These are phyloP conservation scores for Torulaspora delbrueckii DNA, from an alignment of 805 yeast species.

Conservation along the genomic window DNA sequence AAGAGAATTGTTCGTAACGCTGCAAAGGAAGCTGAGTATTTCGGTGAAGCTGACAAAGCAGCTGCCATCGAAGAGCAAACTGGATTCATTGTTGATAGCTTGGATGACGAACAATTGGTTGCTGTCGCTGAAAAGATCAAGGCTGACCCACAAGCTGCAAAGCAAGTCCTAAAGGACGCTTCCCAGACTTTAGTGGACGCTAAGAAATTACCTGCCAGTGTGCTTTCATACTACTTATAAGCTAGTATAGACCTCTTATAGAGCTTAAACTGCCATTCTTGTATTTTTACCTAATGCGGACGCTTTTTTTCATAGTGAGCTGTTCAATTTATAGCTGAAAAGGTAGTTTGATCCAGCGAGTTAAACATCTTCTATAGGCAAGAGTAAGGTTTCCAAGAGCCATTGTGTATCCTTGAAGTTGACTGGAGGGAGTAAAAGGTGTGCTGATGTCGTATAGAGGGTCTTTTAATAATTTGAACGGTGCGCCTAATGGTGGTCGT, in stretches of 20 bases:
- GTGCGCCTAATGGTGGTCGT: slow-evolving; percentile 16
- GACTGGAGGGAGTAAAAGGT: neutral
- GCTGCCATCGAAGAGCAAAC: slow-evolving; percentile 71
- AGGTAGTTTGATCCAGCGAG: neutral
- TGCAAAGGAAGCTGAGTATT: slow-evolving; percentile 79
- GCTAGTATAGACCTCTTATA: slow-evolving; percentile 14
- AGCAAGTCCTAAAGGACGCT: slow-evolving; percentile 52
- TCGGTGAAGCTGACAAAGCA: slow-evolving; percentile 70
- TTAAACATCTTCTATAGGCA: neutral
- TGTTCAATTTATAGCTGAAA: slow-evolving; percentile 1
- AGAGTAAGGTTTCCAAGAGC: neutral
- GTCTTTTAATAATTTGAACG: slow-evolving; percentile 16
- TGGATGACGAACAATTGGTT: slow-evolving; percentile 74
- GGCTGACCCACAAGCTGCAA: slow-evolving; percentile 51
- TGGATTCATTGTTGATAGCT: slow-evolving; percentile 68
- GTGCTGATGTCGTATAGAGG: slow-evolving; percentile 26
- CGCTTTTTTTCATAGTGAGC: neutral
- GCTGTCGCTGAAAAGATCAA: slow-evolving; percentile 66
- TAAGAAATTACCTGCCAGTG: slow-evolving; percentile 50
- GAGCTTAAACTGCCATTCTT: slow-evolving; percentile 1
- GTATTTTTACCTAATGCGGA: neutral
- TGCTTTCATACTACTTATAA: slow-evolving; percentile 48
- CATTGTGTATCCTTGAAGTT: neutral
- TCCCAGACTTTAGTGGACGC: slow-evolving; percentile 50
- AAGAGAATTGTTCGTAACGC: slow-evolving; percentile 80